Evolutionary conservation across 2,329 filamentous ascomycete species (phyloP), one percentile per base, ranked within the genome.

Genomic region (Verticillium nubilum): DNA sequence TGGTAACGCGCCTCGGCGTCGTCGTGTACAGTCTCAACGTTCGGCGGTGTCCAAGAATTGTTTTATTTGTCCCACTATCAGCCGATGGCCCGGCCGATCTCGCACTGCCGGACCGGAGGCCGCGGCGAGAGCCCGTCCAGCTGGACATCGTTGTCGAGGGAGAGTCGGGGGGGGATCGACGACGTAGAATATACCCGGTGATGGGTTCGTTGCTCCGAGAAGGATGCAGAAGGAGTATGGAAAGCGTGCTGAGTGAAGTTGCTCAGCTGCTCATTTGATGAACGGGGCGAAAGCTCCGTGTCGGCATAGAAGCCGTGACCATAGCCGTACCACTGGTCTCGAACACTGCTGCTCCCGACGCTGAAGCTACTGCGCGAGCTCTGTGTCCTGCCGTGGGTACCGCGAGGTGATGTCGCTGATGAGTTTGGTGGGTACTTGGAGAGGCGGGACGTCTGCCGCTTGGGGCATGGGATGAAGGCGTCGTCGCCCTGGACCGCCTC

Each of bases 401-500:
- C 56, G 13, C 72, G 73, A 26, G 69, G 68, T 15, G 69, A 66
- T 42, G 68, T 66, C 12, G 26, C 19, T 7, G 37, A 52, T 19
- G 37, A 29, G 4, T 31, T 31, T 1, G 75, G 76, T 3, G 75
- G 76, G 27, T 73, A 64, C 65, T 86, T 87, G 42, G 80, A 79
- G 4, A 86, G 70, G 19, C 83, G 78, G 4, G 82, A 82, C 3
- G 78, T 74, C 15, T 82, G 79, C 12, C 82, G 78, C 69, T 79
- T 85, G 1, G 80, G 74, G 12, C 76, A 73, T 7, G 79, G 71
- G 29, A 88, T 69, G 63, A 85, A 88, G 3, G 86, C 83, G 53
- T 81, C 80, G 60, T 83, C 85, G 33, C 86, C 85, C 5, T 85
- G 84, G 2, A 87, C 69, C 1, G 79, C 71, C 65, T 87, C 83